Percentiles rank a stretch among this genome's conserved stretches.
Evolutionary conservation across 2,329 filamentous ascomycete species (phyloP).

Genomic region (Cladophialophora immunda): DNA sequence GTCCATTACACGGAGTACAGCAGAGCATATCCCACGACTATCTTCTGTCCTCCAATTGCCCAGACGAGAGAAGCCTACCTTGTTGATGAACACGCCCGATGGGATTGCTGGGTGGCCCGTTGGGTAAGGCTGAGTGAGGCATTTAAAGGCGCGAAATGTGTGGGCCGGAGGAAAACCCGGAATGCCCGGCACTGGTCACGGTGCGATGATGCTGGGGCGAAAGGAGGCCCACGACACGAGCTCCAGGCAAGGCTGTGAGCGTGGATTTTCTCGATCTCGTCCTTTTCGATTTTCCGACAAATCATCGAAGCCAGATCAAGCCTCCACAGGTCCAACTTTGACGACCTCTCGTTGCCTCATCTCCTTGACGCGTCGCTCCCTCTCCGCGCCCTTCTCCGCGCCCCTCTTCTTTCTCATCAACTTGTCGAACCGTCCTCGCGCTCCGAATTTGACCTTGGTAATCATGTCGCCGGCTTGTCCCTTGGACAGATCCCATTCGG

Average conservation of each 20-base stretch:
- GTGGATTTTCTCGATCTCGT: not conserved
- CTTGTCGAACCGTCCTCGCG: constrained; percentile 69
- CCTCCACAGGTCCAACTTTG: constrained; percentile 56
- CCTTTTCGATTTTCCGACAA: not conserved
- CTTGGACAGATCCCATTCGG: constrained; percentile 70
- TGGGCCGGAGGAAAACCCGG: not conserved
- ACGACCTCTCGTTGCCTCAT: constrained; percentile 52
- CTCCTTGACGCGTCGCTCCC: constrained; percentile 42
- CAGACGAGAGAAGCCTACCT: not conserved
- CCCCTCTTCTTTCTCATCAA: constrained; percentile 62
- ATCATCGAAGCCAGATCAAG: not conserved
- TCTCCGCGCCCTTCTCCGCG: constrained; percentile 50
- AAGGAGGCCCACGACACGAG: not conserved
- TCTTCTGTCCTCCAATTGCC: not conserved
- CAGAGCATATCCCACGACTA: not conserved
- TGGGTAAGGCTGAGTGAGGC: not conserved
- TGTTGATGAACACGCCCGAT: too few relatives aligned
- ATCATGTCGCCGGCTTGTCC: constrained; percentile 90
- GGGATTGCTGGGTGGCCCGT: not conserved
- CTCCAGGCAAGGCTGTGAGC: not conserved
- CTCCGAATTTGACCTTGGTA: constrained; percentile 87
- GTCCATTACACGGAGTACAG: not conserved
- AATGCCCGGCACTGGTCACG: not conserved
- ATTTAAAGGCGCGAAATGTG: not conserved
- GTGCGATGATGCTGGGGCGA: not conserved